These are phyloP conservation scores for Lepidium aucheri DNA, from an alignment of 345 rosid species.

Conservation along the genomic window DNA sequence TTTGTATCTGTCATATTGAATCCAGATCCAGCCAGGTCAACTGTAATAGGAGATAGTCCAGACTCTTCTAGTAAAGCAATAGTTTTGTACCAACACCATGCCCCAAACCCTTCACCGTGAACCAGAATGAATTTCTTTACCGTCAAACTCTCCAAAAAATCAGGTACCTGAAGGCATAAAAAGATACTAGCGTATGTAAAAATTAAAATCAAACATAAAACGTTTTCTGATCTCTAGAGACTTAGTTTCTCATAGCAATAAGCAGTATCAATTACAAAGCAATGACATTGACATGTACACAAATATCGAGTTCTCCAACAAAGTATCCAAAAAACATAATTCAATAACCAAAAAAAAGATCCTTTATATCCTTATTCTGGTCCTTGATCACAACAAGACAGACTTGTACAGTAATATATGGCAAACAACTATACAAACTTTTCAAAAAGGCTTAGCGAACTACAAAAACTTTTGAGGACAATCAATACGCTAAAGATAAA, in stretches of 20 bases:
- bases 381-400: neutral
- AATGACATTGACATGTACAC: neutral
- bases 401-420: neutral
- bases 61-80: slow-evolving; percentile 73
- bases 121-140: slow-evolving; percentile 55
- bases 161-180: slow-evolving; percentile 39
- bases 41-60: slow-evolving; percentile 54
- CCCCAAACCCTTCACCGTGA: slow-evolving; percentile 97
- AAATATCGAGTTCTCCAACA: neutral
- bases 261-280: neutral
- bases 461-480: neutral
- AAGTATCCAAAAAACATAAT: neutral
- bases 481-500: neutral
- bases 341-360: neutral
- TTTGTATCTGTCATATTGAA: slow-evolving; percentile 59
- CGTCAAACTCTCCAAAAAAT: slow-evolving; percentile 48
- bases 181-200: neutral
- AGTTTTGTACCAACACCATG: slow-evolving; percentile 97
- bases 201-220: neutral
- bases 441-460: neutral
- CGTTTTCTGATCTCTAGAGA: neutral
- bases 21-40: slow-evolving; percentile 83
- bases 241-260: neutral
- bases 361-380: neutral
- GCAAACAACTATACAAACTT: neutral